These are phyloP conservation scores for Cadophora luteo-olivacea DNA, from an alignment of 2,329 filamentous ascomycete species.

Conservation along the genomic window DNA sequence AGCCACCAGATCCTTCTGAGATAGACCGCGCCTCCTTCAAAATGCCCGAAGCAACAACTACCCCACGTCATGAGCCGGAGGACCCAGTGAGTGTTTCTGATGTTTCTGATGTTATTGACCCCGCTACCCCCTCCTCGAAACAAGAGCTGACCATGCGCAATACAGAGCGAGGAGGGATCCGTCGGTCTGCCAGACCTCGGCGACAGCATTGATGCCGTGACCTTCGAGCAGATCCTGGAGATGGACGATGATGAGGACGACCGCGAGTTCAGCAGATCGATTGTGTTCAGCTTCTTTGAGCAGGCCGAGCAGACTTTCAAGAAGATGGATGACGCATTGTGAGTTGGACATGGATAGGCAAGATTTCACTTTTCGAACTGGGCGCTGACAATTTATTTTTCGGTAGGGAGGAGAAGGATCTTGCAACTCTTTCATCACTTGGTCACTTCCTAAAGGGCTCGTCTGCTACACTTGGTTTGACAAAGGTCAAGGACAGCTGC, in stretches of 20 bases:
- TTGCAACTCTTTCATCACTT: slow-evolving; percentile 78
- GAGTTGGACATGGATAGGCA: slow-evolving; percentile 51
- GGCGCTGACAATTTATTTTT: slow-evolving; percentile 20
- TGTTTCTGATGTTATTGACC: slow-evolving; percentile 7
- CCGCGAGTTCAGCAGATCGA: slow-evolving; percentile 84
- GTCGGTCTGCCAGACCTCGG: slow-evolving; percentile 61
- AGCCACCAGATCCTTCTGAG: background rate
- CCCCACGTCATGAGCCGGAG: slow-evolving; percentile 28
- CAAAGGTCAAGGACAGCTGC: slow-evolving; percentile 89
- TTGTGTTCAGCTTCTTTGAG: slow-evolving; percentile 91
- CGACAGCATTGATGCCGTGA: slow-evolving; percentile 77
- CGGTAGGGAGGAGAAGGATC: slow-evolving; percentile 69
- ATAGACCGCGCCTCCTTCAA: background rate
- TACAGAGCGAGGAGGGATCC: slow-evolving; percentile 45
- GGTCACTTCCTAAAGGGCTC: slow-evolving; percentile 98
- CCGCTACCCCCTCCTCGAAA: background rate
- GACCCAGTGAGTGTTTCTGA: slow-evolving; percentile 27
- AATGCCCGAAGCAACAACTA: slow-evolving; percentile 19
- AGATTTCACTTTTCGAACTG: background rate
- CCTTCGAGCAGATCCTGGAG: slow-evolving; percentile 95
- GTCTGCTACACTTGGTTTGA: slow-evolving; percentile 89
- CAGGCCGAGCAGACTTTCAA: slow-evolving; percentile 87
- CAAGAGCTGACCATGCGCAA: slow-evolving; percentile 20
- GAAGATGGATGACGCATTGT: slow-evolving; percentile 86
- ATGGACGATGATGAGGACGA: slow-evolving; percentile 94